A percentile compares a stretch with the other conserved stretches of the same genome.
phyloP scores from a whole-genome alignment of 495 filamentous ascomycete genomes.

The Neurospora sublineolata region DNA sequence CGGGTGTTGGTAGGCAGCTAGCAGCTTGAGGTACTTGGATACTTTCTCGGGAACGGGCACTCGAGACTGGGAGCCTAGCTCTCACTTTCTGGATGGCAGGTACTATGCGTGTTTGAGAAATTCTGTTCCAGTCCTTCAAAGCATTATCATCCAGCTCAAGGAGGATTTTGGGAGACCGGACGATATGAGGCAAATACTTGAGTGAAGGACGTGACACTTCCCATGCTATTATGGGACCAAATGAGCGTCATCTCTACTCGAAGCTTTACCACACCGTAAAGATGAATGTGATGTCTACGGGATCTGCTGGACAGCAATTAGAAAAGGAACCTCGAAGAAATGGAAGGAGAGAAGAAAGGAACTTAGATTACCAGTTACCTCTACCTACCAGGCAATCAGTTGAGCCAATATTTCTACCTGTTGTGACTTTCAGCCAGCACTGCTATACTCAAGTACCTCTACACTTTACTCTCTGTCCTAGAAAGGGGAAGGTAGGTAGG shows the following conservation, averaged over 20 bases:
- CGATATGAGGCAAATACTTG: not conserved
- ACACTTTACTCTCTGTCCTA: not conserved
- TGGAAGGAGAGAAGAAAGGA: not conserved
- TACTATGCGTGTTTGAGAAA: not conserved
- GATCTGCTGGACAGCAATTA: not conserved
- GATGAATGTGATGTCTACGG: not conserved
- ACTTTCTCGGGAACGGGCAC: not conserved
- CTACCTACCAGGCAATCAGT: too few species aligned
- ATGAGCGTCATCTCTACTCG: not conserved
- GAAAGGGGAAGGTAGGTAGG: not conserved
- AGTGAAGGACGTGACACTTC: not conserved
- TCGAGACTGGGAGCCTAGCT: not conserved
- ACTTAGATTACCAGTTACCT: too few species aligned
- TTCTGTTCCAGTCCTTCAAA: not conserved
- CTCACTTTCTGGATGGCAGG: not conserved
- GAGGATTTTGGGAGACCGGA: not conserved
- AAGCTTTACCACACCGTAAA: not conserved
- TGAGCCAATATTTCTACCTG: too few species aligned
- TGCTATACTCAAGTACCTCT: too few species aligned
- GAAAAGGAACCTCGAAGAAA: not conserved
- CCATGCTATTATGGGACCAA: not conserved
- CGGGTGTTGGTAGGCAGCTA: not conserved
- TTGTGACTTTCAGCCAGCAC: too few species aligned
- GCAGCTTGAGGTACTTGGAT: not conserved
- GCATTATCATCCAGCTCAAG: not conserved